These are phyloP conservation scores for Peronosclerospora sorghi DNA, from an alignment of 352 stramenopile species.

Conservation along the genomic window DNA sequence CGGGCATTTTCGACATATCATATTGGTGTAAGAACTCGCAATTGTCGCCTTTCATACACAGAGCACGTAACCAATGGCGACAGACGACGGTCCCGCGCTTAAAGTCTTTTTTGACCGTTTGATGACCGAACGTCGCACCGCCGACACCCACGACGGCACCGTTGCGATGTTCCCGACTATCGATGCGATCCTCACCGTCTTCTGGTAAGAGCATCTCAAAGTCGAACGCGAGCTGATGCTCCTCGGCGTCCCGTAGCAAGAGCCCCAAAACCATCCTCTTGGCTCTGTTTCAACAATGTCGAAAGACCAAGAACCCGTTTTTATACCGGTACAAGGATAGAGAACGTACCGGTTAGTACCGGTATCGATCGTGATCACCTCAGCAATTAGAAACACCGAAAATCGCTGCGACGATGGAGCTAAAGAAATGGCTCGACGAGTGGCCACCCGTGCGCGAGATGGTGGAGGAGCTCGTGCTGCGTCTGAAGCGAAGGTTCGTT, in stretches of 20 bases:
- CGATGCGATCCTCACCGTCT: conserved; percentile 46
- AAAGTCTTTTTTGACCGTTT: conserved; percentile 69
- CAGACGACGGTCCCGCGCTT: conserved; percentile 93
- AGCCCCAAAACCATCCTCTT: conserved; percentile 60
- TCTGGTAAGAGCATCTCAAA: conserved; percentile 71
- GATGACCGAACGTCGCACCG: conserved; percentile 25
- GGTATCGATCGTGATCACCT: too few relatives aligned
- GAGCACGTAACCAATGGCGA: conserved; percentile 93
- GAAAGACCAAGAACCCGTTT: too few relatives aligned
- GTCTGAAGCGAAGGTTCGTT: conserved; percentile 62
- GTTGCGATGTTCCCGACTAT: conserved; percentile 18
- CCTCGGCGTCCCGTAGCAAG: conserved; percentile 68
- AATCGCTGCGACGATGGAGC: conserved; percentile 17
- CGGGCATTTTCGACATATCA: conserved; percentile 94
- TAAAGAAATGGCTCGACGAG: conserved; percentile 64
- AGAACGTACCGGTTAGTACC: background rate
- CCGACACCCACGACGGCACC: conserved; percentile 30
- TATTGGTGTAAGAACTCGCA: conserved; percentile 96
- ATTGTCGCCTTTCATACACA: conserved; percentile 97
- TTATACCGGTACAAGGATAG: background rate
- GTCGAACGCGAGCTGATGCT: conserved; percentile 70
- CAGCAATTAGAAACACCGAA: too few relatives aligned
- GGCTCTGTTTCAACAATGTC: background rate
- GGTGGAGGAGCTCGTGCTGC: conserved; percentile 65
- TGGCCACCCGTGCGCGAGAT: conserved; percentile 61